phyloP scores from a whole-genome alignment of 208 protist species.

The Leishmania major region DNA sequence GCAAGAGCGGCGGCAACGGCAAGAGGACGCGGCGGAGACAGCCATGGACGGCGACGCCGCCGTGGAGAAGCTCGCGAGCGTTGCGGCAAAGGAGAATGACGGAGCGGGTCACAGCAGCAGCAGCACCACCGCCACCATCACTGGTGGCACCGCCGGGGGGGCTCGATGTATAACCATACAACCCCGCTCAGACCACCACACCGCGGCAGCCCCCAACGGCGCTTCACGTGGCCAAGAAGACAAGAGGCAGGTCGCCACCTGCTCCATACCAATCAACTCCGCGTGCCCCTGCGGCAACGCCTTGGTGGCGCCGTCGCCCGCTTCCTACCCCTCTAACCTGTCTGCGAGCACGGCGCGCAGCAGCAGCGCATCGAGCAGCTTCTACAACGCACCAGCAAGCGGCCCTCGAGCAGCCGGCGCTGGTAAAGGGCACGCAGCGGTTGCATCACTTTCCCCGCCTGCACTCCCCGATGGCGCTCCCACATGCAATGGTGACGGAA shows the following conservation, averaged over 20 bases:
- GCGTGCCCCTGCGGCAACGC: not conserved
- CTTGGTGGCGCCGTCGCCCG: not conserved
- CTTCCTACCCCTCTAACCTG: slow-evolving; percentile 14
- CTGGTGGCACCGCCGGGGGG: not conserved
- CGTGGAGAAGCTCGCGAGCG: not conserved
- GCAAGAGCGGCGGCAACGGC: not conserved
- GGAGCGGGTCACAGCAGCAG: not conserved
- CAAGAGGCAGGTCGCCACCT: not conserved
- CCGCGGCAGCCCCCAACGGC: not conserved
- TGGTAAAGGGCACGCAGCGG: not conserved
- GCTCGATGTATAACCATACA: not conserved
- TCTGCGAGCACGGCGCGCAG: slow-evolving; percentile 4
- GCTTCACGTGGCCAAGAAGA: not conserved
- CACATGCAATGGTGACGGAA: not conserved
- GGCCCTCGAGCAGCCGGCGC: not conserved
- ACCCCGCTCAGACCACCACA: not conserved
- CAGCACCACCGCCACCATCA: not conserved
- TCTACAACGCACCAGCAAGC: slow-evolving; percentile 7
- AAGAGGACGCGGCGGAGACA: not conserved
- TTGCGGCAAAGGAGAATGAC: not conserved
- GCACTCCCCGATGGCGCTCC: not conserved
- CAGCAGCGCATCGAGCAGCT: slow-evolving; percentile 23
- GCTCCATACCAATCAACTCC: not conserved
- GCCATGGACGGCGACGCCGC: not conserved
- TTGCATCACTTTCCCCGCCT: not conserved